These are phyloP conservation scores for Graphilbum ipis-grandicollis DNA, from an alignment of 2,329 filamentous ascomycete genomes.

Conservation along the genomic window DNA sequence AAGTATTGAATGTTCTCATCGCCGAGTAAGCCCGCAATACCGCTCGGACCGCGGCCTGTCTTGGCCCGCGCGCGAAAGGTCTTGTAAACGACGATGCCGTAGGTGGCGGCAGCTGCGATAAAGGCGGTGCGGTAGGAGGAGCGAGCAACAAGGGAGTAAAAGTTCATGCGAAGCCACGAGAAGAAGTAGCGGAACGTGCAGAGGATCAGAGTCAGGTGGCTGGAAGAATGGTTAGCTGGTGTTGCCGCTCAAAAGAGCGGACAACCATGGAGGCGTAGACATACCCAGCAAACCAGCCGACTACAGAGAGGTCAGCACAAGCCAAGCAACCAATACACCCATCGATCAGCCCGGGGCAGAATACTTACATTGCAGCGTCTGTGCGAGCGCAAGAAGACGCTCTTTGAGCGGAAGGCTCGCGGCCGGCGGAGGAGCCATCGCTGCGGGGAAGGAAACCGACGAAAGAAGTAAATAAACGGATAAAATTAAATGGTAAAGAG, in stretches of 20 bases:
- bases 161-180: constrained; percentile 82
- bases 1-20: constrained; percentile 99
- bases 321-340: neutral
- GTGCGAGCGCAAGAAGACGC: constrained; percentile 59
- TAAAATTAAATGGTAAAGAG: too few species aligned
- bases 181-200: constrained; percentile 68
- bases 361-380: constrained; percentile 82
- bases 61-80: constrained; percentile 74
- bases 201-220: constrained; percentile 74
- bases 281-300: constrained; percentile 71
- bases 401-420: constrained; percentile 53
- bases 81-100: constrained; percentile 98
- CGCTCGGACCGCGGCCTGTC: constrained; percentile 23
- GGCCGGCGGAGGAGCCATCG: constrained; percentile 60
- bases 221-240: constrained; percentile 20
- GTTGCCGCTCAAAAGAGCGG: too few species aligned
- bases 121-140: constrained; percentile 87
- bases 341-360: constrained; percentile 1
- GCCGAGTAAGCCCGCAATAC: constrained; percentile 47
- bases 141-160: constrained; percentile 55
- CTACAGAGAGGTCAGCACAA: constrained; percentile 17
- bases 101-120: constrained; percentile 73
- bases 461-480: too few species aligned
- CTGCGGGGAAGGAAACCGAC: too few species aligned
- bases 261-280: too few species aligned